These are phyloP conservation scores for Massariosphaeria phaeospora DNA, from an alignment of 495 filamentous ascomycete genomes.

Conservation along the genomic window DNA sequence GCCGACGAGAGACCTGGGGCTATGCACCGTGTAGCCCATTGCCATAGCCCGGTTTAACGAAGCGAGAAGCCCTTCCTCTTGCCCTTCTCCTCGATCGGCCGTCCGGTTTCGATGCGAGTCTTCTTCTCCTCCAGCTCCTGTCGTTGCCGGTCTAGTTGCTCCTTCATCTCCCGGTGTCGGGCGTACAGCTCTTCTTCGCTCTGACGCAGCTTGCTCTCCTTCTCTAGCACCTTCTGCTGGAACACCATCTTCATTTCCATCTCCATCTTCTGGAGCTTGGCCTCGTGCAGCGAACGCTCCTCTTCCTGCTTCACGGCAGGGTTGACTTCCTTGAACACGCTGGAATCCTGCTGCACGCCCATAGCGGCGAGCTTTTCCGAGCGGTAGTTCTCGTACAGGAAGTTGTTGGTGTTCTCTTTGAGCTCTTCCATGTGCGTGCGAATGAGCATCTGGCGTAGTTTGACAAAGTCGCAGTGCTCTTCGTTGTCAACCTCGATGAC, in stretches of 20 bases:
- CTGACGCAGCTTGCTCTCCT: slow-evolving; percentile 98
- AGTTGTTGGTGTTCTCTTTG: slow-evolving; percentile 99
- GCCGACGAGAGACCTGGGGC: slow-evolving; percentile 5
- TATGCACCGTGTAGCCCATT: no score
- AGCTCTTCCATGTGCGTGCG: slow-evolving; percentile 99
- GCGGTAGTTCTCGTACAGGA: slow-evolving; percentile 97
- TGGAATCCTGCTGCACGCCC: slow-evolving; percentile 97
- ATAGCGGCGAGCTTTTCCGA: slow-evolving; percentile 97
- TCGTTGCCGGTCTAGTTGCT: slow-evolving; percentile 92
- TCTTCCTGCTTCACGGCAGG: slow-evolving; percentile 99
- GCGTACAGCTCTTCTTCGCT: slow-evolving; percentile 98
- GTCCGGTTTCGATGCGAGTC: slow-evolving; percentile 79
- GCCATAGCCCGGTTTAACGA: no score
- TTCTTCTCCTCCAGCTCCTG: slow-evolving; percentile 97
- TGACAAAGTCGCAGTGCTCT: slow-evolving; percentile 99
- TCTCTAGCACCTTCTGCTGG: slow-evolving; percentile 99
- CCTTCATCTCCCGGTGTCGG: slow-evolving; percentile 98
- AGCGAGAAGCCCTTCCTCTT: slow-evolving; percentile 98
- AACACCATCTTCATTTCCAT: slow-evolving; percentile 99
- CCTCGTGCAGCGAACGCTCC: slow-evolving; percentile 94
- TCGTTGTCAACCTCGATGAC: slow-evolving; percentile 99
- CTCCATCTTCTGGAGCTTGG: slow-evolving; percentile 99
- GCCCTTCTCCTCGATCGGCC: slow-evolving; percentile 89
- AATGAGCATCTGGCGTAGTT: slow-evolving; percentile 99
- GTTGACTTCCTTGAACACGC: slow-evolving; percentile 99